Conservation (phyloP, 257 asterid species). For the Leonotis leonurus region DNA sequence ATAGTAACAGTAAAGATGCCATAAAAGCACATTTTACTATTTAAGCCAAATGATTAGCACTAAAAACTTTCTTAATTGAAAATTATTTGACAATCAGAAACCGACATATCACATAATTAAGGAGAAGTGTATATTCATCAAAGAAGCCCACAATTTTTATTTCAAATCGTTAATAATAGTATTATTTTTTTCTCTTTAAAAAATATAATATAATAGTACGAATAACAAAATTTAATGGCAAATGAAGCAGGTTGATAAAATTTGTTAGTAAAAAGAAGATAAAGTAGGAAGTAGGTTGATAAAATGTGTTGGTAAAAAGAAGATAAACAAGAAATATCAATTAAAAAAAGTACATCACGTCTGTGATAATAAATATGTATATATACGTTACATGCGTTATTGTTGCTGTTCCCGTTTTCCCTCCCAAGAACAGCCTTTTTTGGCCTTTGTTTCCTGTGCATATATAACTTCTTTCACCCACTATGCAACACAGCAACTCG, state of each 20-base stretch:
- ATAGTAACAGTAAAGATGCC: neutral
- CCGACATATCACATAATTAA: neutral
- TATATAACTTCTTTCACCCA: conserved; percentile 14
- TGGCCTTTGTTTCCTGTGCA: conserved; percentile 1
- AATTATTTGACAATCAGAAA: conserved; percentile 12
- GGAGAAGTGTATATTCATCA: conserved; percentile 6
- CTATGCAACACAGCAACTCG: neutral
- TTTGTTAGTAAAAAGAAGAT: no score
- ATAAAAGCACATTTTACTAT: conserved; percentile 11
- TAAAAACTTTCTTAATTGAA: conserved; percentile 18
- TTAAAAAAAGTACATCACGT: neutral
- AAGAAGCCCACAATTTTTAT: no score
- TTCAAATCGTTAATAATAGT: no score
- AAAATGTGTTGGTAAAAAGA: no score
- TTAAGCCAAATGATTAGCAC: conserved; percentile 16
- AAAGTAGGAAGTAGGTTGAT: no score
- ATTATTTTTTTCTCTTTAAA: no score
- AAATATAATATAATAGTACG: no score
- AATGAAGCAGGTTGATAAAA: no score
- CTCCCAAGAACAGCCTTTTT: conserved; percentile 16
- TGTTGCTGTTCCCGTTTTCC: conserved; percentile 16
- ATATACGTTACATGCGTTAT: conserved; percentile 13
- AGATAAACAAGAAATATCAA: neutral
- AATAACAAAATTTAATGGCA: no score
- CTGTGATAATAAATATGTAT: neutral